Conservation (phyloP, 2,329 filamentous ascomycete genomes). For the Sclerotinia spermophila region DNA sequence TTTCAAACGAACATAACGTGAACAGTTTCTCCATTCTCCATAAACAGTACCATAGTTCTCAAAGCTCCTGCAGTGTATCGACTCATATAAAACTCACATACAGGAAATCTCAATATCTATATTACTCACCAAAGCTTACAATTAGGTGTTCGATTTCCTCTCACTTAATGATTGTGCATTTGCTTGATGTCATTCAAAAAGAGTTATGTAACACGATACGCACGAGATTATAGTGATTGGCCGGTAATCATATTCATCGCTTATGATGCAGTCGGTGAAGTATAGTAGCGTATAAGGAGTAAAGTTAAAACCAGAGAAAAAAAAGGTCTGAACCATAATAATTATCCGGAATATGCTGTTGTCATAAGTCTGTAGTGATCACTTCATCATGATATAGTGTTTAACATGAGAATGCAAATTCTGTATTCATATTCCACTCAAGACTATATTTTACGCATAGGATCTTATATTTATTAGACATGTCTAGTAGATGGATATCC, state of each 20-base stretch:
- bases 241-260: background rate
- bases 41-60: background rate
- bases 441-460: too few relatives aligned
- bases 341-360: too few relatives aligned
- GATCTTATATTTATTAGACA: background rate
- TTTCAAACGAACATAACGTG: background rate
- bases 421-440: background rate
- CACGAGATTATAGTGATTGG: background rate
- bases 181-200: background rate
- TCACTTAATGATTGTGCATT: background rate
- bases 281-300: background rate
- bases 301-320: background rate
- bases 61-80: background rate
- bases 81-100: background rate
- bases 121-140: too few relatives aligned
- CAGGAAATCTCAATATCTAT: too few relatives aligned
- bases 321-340: background rate
- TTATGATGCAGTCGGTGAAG: background rate
- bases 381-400: background rate
- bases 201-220: background rate
- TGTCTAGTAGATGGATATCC: background rate
- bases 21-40: background rate
- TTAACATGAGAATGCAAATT: background rate
- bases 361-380: background rate
- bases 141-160: background rate